phyloP scores from a whole-genome alignment of 495 filamentous ascomycete species.

The Neurospora sp. region DNA sequence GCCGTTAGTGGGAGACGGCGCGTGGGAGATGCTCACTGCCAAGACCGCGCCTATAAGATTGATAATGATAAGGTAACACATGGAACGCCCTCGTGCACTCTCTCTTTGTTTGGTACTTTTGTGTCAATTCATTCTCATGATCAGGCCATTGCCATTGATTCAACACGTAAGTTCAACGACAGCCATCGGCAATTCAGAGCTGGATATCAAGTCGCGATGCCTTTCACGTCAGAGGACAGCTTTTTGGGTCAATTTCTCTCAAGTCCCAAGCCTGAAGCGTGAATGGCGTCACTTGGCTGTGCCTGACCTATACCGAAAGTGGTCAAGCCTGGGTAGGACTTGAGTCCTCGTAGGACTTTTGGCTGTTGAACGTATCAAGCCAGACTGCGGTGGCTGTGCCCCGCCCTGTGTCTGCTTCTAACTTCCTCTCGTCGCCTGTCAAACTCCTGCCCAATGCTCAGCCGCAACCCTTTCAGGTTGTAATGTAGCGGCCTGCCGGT shows the following conservation, averaged over 20 bases:
- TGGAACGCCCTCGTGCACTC: background rate
- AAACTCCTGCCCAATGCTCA: background rate
- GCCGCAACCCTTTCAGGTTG: background rate
- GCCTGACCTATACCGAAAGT: conserved; percentile 22
- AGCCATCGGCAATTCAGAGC: background rate
- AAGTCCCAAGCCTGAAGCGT: conserved; percentile 6
- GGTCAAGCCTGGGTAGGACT: conserved; percentile 18
- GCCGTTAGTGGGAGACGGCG: background rate
- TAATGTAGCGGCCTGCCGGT: background rate
- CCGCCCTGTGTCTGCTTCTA: background rate
- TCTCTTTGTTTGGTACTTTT: background rate
- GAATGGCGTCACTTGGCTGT: conserved; percentile 9
- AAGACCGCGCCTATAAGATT: background rate
- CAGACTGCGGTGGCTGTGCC: background rate
- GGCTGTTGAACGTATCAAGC: background rate
- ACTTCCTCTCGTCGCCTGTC: background rate
- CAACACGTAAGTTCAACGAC: background rate
- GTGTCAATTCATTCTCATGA: background rate
- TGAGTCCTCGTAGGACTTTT: conserved; percentile 20
- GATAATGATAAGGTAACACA: background rate
- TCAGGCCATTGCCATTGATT: background rate
- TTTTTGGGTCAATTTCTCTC: background rate
- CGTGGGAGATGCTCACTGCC: background rate
- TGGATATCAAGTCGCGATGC: background rate
- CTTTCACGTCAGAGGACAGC: background rate